Percentiles rank a stretch among this genome's conserved stretches.
Evolutionary conservation across 2,329 filamentous ascomycete species (phyloP).

Genomic region (Aspergillus ibericus): DNA sequence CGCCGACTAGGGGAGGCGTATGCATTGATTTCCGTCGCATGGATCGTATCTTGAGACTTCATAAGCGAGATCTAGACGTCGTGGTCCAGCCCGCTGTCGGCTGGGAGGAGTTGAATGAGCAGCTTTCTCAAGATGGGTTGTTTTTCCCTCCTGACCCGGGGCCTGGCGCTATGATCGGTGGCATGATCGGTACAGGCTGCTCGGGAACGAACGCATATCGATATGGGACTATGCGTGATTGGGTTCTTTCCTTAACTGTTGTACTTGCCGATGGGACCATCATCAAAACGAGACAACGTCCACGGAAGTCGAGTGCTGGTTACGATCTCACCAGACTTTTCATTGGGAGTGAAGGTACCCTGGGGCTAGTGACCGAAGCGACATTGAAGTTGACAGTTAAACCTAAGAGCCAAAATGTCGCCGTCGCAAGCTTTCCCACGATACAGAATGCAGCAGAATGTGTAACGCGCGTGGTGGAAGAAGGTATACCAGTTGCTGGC

Average conservation of each 20-base stretch:
- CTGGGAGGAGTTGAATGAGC: conserved; percentile 83
- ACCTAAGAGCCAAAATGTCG: conserved; percentile 77
- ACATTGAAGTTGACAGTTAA: conserved; percentile 82
- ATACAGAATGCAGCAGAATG: conserved; percentile 74
- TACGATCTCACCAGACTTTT: conserved; percentile 90
- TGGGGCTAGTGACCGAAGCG: conserved; percentile 88
- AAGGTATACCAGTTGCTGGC: conserved; percentile 83
- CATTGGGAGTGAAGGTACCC: conserved; percentile 86
- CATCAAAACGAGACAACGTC: conserved; percentile 84
- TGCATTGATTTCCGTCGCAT: conserved; percentile 85
- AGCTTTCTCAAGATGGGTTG: conserved; percentile 68
- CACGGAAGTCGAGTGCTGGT: conserved; percentile 84
- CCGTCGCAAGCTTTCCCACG: conserved; percentile 66
- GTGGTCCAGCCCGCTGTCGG: conserved; percentile 79
- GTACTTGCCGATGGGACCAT: conserved; percentile 88
- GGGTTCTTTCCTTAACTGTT: conserved; percentile 83
- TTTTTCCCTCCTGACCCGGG: conserved; percentile 94
- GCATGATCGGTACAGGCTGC: conserved; percentile 57
- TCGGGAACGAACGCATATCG: conserved; percentile 84
- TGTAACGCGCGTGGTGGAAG: conserved; percentile 74
- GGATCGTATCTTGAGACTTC: conserved; percentile 74
- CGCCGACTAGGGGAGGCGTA: conserved; percentile 77
- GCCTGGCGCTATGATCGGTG: conserved; percentile 88
- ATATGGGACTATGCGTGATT: conserved; percentile 93
- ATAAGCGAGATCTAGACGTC: conserved; percentile 75